Evolutionary conservation across 306 rosid species (phyloP), one percentile per base, ranked within the genome.

Genomic region (Prosopis cineraria): DNA sequence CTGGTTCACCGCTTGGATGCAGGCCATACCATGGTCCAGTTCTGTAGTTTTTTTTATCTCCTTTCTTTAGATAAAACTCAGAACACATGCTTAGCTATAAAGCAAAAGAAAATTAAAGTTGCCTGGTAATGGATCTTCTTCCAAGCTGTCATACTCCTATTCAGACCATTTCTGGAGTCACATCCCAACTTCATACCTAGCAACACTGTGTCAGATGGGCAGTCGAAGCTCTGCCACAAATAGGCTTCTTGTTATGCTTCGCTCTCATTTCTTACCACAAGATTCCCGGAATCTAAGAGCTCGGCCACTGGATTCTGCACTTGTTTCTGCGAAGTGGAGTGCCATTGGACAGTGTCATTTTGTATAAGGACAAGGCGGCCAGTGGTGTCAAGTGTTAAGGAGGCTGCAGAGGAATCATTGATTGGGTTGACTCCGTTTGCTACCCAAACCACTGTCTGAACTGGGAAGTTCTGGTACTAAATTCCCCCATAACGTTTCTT

Each of bases 241-340:
- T 52, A 52, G 13, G 58, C 58, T 50, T 50, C 58, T 52, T 22
- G 12, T 25, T n/a, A n/a, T n/a, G 25, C 58, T 50, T 50, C 58
- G 17, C 20, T 3, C 20, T 50, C 58, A n/a, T 50, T 27, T 50
- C 27, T n/a, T 7, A 50, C 27, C 27, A 50, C 58, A n/a, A 50
- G 58, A 50, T n/a, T 50, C 58, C 58, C 25, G n/a, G 58, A 50
- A 50, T 50, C 58, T n/a, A 50, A n/a, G 58, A 50, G 58, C 58
- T 50, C 27, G 11, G 58, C 58, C 11, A 50, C 58, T 2, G 58
- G 58, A 52, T 20, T 52, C 58, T n/a, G 58, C 58, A n/a, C 58
- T n/a, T 52, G 58, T 52, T 52, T 52, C 58, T 6, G 58, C 10
- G 7, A 8, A 52, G 11, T 20, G 10, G 58, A 52, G 10, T n/a